phyloP scores from a whole-genome alignment of 2,329 filamentous ascomycete genomes.

The Phyllosticta capitalensis region DNA sequence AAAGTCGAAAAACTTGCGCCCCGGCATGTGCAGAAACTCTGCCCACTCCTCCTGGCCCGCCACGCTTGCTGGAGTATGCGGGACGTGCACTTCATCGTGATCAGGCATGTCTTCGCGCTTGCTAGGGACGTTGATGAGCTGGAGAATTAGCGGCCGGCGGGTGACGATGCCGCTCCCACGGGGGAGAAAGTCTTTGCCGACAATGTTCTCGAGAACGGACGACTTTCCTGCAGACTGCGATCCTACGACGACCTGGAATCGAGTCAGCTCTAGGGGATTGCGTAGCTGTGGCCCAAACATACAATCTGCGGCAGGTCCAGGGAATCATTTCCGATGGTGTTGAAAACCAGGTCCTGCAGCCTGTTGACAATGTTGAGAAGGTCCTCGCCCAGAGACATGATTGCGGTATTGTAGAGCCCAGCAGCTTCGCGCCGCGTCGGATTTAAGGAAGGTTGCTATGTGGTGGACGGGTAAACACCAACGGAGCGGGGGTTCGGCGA shows the following conservation, averaged over 20 bases:
- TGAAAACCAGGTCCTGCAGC: slow-evolving; percentile 97
- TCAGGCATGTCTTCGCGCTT: slow-evolving; percentile 60
- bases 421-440: not conserved
- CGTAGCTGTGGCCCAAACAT: slow-evolving; percentile 49
- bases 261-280: slow-evolving; percentile 15
- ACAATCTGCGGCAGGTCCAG: slow-evolving; percentile 97
- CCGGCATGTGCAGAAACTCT: slow-evolving; percentile 92
- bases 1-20: slow-evolving; percentile 84
- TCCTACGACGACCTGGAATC: slow-evolving; percentile 78
- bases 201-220: slow-evolving; percentile 96
- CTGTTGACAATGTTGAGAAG: slow-evolving; percentile 94
- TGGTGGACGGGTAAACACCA: not conserved
- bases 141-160: slow-evolving; percentile 83
- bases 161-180: slow-evolving; percentile 96
- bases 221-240: slow-evolving; percentile 98
- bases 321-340: slow-evolving; percentile 98
- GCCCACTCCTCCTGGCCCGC: slow-evolving; percentile 67
- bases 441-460: not conserved
- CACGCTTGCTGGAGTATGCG: slow-evolving; percentile 69
- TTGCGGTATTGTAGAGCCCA: slow-evolving; percentile 29
- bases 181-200: slow-evolving; percentile 92
- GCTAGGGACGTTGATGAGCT: slow-evolving; percentile 90
- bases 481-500: not conserved
- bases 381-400: slow-evolving; percentile 94
- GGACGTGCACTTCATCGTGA: slow-evolving; percentile 54